Base-by-base conservation (phyloP, 495 filamentous ascomycete genomes). In the Monascus purpureus region DNA sequence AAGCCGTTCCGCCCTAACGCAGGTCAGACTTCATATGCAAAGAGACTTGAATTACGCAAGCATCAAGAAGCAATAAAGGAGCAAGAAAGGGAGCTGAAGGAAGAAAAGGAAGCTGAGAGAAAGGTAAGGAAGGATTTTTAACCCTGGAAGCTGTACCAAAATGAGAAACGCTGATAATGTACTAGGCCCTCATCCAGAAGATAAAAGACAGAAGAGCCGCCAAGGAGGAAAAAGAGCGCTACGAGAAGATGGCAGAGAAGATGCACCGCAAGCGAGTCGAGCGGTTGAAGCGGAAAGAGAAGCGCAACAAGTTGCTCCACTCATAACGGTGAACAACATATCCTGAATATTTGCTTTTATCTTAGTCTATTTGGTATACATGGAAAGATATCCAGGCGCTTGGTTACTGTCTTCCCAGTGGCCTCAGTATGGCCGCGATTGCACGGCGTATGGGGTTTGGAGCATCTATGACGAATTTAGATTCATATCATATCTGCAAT, bases 261-360 rank as follows among this genome's bases (percentile, higher is more conserved):
- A 96, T 97, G 90, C 90, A 96, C 53, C 73, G 65, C 52, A 95
- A 94, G 68, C 66, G 86, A 40, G 77, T 97, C 15, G 90, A 97
- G 59, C 71, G 90, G 39, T 47, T 93, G 54, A 93, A 82, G 75
- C 70, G 86, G 50, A 75, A 83, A 52, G 90, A 96, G 68, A 96
- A 95, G 74, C 74, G 90, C 53, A 99, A 96, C 58, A 96, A 95
- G 64, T 59, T 92, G 45, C 56, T 96, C 45, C 94, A 87, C 56
- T 92, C 84, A 32, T 94, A 66, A 87, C 30, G 18, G 28, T 31
- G 25, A 9, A 7, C 15, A 14, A 19, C 8, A n/a, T 17, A 18
- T 39, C 17, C 32, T 13, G 38, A 36, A 29, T 35, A 25, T 28
- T 29, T 29, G 17, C 6, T 2, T 18, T n/a, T 27, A 12, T 29